Evolutionary conservation across 148 eudicot species (phyloP).

Genomic region (Pouteria glomerata): DNA sequence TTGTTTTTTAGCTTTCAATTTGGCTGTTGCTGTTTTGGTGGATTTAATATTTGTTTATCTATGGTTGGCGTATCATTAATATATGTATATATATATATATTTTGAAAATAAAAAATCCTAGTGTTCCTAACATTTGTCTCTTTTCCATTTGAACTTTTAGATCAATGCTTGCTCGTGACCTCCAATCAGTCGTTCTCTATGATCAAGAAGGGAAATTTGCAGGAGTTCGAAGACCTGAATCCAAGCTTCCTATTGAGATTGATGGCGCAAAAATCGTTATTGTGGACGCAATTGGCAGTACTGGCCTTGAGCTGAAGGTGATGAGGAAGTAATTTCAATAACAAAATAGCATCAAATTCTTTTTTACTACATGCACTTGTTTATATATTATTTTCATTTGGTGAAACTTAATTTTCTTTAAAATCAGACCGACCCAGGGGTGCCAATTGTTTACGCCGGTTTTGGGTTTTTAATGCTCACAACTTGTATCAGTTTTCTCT

Average conservation of each 20-base stretch:
- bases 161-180: conserved; percentile 97
- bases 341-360: neutral
- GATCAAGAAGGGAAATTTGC: conserved; percentile 92
- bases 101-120: too few species aligned
- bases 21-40: neutral
- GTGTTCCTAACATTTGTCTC: neutral
- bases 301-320: conserved; percentile 88
- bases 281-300: conserved; percentile 88
- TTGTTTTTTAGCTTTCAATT: neutral
- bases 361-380: neutral
- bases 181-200: conserved; percentile 87
- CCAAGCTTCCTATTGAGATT: conserved; percentile 88
- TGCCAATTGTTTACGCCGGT: conserved; percentile 91
- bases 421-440: conserved; percentile 88
- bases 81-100: too few species aligned
- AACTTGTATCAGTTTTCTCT: conserved; percentile 84
- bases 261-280: conserved; percentile 76
- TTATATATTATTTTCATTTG: neutral
- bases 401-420: conserved; percentile 12
- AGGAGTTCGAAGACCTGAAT: conserved; percentile 80
- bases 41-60: neutral
- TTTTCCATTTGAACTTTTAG: conserved; percentile 27
- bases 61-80: neutral
- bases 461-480: conserved; percentile 97
- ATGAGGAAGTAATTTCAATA: neutral